Evolutionary conservation across 1,284 basidiomycete species (phyloP).

Genomic region (Schizophyllum amplum): DNA sequence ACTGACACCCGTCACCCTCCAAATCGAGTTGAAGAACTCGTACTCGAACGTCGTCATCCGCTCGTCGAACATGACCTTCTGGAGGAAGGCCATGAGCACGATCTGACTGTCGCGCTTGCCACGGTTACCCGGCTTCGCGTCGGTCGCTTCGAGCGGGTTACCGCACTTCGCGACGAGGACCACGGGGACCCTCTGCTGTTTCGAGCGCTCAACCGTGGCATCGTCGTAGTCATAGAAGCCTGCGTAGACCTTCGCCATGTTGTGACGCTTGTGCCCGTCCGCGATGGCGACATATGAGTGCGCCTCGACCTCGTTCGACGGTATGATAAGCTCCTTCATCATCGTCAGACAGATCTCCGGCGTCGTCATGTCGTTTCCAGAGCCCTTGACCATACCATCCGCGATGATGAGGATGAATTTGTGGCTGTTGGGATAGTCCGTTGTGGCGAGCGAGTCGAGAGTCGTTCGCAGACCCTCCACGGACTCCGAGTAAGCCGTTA

Average conservation of each 20-base stretch:
- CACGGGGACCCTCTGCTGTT: conserved; percentile 96
- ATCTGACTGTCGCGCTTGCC: conserved; percentile 99
- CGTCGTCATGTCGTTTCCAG: conserved; percentile 79
- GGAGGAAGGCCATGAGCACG: conserved; percentile 95
- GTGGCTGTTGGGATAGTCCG: conserved; percentile 98
- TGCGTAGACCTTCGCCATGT: conserved; percentile 98
- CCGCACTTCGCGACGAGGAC: conserved; percentile 92
- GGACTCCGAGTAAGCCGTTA: conserved; percentile 98
- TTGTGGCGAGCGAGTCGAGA: conserved; percentile 94
- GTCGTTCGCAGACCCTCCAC: conserved; percentile 96
- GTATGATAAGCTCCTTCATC: conserved; percentile 96
- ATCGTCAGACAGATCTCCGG: conserved; percentile 93
- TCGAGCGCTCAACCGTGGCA: conserved; percentile 83
- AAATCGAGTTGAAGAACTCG: conserved; percentile 97
- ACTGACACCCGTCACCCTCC: conserved; percentile 90
- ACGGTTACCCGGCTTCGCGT: conserved; percentile 94
- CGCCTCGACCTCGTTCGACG: conserved; percentile 81
- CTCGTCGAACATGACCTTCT: conserved; percentile 99
- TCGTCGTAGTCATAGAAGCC: conserved; percentile 98
- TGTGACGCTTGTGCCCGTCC: conserved; percentile 97
- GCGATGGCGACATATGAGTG: conserved; percentile 98
- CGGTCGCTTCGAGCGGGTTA: conserved; percentile 83
- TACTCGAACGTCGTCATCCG: conserved; percentile 99
- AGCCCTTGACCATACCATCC: conserved; percentile 98
- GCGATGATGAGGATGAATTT: conserved; percentile 95